Conservation (phyloP, 2,329 filamentous ascomycete genomes). For the Ophiostoma australiae region DNA sequence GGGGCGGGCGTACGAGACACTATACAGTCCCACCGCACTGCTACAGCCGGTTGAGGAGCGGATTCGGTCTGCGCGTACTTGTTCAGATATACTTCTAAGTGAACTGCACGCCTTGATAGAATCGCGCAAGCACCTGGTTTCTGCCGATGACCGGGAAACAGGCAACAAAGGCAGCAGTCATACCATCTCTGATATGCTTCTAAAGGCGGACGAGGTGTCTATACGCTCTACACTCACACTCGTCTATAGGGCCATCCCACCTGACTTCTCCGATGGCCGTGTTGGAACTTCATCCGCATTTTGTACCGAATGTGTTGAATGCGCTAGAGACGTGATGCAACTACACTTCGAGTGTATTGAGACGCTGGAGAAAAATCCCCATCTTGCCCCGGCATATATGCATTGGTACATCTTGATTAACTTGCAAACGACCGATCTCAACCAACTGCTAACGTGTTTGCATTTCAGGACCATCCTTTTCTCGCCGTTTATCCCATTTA, state of each 20-base stretch:
- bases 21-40: neutral
- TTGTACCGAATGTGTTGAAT: neutral
- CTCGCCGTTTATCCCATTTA: constrained; percentile 1
- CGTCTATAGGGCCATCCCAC: neutral
- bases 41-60: neutral
- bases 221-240: constrained; percentile 1
- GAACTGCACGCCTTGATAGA: neutral
- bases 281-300: neutral
- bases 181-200: neutral
- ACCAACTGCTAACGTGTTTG: neutral
- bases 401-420: neutral
- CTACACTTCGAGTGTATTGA: neutral
- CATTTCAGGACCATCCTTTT: neutral
- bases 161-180: neutral
- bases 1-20: neutral
- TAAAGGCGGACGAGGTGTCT: neutral
- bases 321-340: neutral
- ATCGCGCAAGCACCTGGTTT: neutral
- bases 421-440: neutral
- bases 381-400: constrained; percentile 3
- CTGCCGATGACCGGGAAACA: neutral
- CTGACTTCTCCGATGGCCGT: neutral
- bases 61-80: neutral
- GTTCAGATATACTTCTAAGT: neutral
- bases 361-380: neutral